phyloP scores from a whole-genome alignment of 331 rosid genomes.

The Rhamnella rubrinervis region DNA sequence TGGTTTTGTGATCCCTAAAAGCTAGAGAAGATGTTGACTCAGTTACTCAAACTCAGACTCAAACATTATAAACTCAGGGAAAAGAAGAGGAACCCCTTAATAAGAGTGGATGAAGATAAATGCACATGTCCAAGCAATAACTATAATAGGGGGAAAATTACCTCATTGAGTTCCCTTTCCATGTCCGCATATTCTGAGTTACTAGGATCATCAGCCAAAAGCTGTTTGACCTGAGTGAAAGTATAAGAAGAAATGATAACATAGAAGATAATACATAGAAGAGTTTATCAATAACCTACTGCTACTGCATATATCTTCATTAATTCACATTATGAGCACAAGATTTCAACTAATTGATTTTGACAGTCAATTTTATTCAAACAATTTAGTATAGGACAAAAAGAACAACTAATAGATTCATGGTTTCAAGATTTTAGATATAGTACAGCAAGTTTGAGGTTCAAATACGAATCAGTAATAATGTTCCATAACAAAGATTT shows the following conservation, averaged over 20 bases:
- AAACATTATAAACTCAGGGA: slow-evolving; percentile 13
- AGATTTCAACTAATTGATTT: background rate
- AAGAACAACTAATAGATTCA: background rate
- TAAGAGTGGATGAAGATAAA: slow-evolving; percentile 7
- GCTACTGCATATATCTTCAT: slow-evolving; percentile 1
- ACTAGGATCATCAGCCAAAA: slow-evolving; percentile 65
- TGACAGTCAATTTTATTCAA: background rate
- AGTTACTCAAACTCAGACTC: slow-evolving; percentile 18
- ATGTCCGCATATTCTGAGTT: slow-evolving; percentile 85
- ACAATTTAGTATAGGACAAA: background rate
- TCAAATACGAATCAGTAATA: no score
- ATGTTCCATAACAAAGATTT: no score
- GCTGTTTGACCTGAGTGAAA: slow-evolving; percentile 64
- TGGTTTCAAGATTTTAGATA: no score
- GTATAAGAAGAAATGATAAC: slow-evolving; percentile 5
- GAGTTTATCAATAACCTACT: background rate
- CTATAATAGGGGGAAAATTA: slow-evolving; percentile 6
- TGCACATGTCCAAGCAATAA: background rate
- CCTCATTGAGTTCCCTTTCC: slow-evolving; percentile 95
- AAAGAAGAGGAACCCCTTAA: background rate
- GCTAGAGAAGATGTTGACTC: slow-evolving; percentile 25
- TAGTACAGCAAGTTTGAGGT: no score
- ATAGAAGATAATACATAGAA: background rate
- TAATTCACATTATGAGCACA: background rate
- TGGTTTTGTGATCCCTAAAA: slow-evolving; percentile 23